Evolutionary conservation across 768 basidiomycete genomes (phyloP), one percentile per base, ranked within the genome.

Genomic region (Rhizopogon sp.): DNA sequence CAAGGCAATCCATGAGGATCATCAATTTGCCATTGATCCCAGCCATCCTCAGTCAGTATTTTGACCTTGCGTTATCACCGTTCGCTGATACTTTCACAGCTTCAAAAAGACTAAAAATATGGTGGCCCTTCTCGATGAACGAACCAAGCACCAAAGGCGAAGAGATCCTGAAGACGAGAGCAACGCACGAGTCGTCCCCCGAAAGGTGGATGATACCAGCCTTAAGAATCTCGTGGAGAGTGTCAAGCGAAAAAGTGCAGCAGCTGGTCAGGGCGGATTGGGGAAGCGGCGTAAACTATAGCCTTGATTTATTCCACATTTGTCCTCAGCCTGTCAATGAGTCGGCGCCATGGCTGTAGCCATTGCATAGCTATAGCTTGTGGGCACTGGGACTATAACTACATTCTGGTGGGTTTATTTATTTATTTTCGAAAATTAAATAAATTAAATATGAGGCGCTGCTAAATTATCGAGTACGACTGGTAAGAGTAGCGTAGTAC

Each of bases 81-180:
- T 25, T 22, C 2, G n/a, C 37, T 35, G 44, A 45, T 11, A 1
- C 25, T 11, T 14, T 54, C 43, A 20, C 63, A 98, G 94, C 54
- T 98, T 89, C 76, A 93, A 88, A 69, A 93, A 89, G 76, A 95
- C 96, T 1, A 91, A 88, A 70, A 84, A 84, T 49, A 99, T 98
- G 96, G 66, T 80, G 8, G 82, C 85, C 2, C 76, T 99, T 10
- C 74, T 98, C 39, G 79, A 85, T n/a, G 93, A 94, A 62, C 83
- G 94, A n/a, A 76, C 85, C 16, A 84, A 79, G 64, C 79, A 84
- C 10, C 83, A 83, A 60, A 76, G 74, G 59, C 64, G 72, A 39
- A 65, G 69, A 44, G 46, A 62, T 1, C 37, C 29, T 39, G 40
- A 50, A 53, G 20, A 20, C 22, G 50, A 16, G 51, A 57, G 0